A percentile compares a stretch with the other conserved stretches of the same genome.
Evolutionary conservation across 1,284 basidiomycete genomes (phyloP).

Genomic region (Ganoderma lucidum): DNA sequence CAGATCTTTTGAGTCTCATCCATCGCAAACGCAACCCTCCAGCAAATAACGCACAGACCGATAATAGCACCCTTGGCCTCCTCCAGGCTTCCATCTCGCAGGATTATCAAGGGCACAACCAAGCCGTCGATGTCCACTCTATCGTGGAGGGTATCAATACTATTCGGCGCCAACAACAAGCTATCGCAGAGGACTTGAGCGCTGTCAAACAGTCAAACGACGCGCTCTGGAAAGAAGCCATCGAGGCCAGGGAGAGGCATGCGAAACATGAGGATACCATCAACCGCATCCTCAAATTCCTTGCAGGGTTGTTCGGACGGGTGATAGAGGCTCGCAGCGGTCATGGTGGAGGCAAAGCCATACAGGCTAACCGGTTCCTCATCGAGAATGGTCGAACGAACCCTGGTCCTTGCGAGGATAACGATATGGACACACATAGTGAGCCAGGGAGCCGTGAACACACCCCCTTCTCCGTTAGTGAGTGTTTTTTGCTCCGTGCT

Average conservation of each 20-base stretch:
- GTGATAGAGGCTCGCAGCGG: constrained; percentile 20
- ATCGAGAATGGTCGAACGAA: constrained; percentile 61
- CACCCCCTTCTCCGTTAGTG: constrained; percentile 33
- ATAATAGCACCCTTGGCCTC: constrained; percentile 39
- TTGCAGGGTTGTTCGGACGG: constrained; percentile 91
- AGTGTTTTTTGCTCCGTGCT: constrained; percentile 12
- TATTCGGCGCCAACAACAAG: constrained; percentile 91
- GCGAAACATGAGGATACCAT: constrained; percentile 96
- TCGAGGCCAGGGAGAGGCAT: constrained; percentile 80
- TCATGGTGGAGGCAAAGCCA: constrained; percentile 24
- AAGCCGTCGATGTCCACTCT: constrained; percentile 75
- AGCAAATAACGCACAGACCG: constrained; percentile 32
- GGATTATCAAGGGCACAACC: constrained; percentile 47
- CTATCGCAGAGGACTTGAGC: constrained; percentile 88
- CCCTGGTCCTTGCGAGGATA: constrained; percentile 42
- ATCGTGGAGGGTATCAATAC: constrained; percentile 86
- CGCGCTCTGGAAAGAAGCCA: constrained; percentile 91
- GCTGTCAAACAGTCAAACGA: constrained; percentile 91
- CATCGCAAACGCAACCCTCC: constrained; percentile 73
- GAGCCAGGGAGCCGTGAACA: constrained; percentile 23
- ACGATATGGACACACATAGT: constrained; percentile 45
- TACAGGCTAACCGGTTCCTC: constrained; percentile 57
- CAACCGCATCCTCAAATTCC: constrained; percentile 93
- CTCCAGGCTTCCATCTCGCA: constrained; percentile 34
- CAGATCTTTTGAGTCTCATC: constrained; percentile 88